A percentile compares a stretch with the other conserved stretches of the same genome.
phyloP scores from a whole-genome alignment of 2,329 filamentous ascomycete genomes.

The Triangularia setosa region DNA sequence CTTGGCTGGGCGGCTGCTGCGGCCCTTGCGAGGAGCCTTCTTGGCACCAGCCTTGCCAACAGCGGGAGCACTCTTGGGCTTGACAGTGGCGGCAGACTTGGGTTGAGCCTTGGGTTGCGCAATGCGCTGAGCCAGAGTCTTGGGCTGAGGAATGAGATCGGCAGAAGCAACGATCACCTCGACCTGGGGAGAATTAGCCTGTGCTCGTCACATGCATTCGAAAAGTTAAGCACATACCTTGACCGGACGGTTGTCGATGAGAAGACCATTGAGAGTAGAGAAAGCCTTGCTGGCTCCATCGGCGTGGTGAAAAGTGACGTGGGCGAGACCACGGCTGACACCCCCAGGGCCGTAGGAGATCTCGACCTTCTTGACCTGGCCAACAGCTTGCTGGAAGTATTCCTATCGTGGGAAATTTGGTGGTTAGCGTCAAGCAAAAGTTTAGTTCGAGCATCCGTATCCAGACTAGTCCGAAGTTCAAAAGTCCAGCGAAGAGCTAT shows the following conservation, averaged over 20 bases:
- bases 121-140: conserved; percentile 79
- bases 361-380: conserved; percentile 84
- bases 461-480: conserved; percentile 19
- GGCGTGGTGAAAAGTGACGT: conserved; percentile 76
- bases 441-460: conserved; percentile 29
- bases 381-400: conserved; percentile 86
- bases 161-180: conserved; percentile 84
- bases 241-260: conserved; percentile 86
- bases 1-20: conserved; percentile 64
- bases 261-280: conserved; percentile 77
- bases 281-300: conserved; percentile 84
- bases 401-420: conserved; percentile 69
- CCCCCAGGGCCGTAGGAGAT: conserved; percentile 92
- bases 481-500: conserved; percentile 17
- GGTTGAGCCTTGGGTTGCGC: conserved; percentile 69
- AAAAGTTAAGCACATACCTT: conserved; percentile 63
- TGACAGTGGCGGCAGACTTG: conserved; percentile 75
- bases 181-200: conserved; percentile 52
- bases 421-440: conserved; percentile 63
- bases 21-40: conserved; percentile 46
- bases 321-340: conserved; percentile 86
- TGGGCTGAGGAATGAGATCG: conserved; percentile 59
- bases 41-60: conserved; percentile 46
- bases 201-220: not conserved
- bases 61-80: conserved; percentile 45